Evolutionary conservation across 495 filamentous ascomycete genomes (phyloP), one percentile per base, ranked within the genome.

Genomic region (Copromyces sp.): DNA sequence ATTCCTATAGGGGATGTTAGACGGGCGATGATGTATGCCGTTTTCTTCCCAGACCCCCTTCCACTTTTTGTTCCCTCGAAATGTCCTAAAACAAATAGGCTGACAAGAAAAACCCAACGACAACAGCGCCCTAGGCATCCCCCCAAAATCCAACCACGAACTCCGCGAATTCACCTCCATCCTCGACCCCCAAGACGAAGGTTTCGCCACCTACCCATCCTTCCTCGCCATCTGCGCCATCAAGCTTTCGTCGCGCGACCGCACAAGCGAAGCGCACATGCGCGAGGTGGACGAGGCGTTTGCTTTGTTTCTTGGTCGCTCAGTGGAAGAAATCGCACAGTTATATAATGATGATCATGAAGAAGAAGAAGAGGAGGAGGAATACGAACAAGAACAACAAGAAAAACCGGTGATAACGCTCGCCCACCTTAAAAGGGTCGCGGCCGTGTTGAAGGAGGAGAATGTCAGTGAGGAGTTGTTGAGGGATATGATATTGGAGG

Each of bases 401-500:
- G 45, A 69, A 20, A 73, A 68, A 1, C 45, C 70, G 17, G 85
- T 86, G 9, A 96, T 99, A 75, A 95, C 90, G 12, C 74, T 98
- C 68, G 83, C 83, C 29, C 89, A 95, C 79, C 82, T 99, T 79
- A 88, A 86, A 80, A 85, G 92, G 77, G 89, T 98, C 70, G 94
- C 95, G 70, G 89, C 86, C 76, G 88, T 93, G 73, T 80, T 99
- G 77, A 90, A 92, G 80, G 91, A 96, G 80, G 93, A 97, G 76
- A 87, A 92, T 74, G 89, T 97, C 39, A 86, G 86, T 20, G 95
- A 98, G 76, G 88, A 92, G 29, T 76, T 97, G 79, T 81, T 99
- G 75, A 87, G 85, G 81, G 93, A 97, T 85, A 99, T 99, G 95
- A 90, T 99, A 61, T 78, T 91, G 45, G 95, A 98, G 84, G 95